phyloP scores from a whole-genome alignment of 1,139 yeast species.

The Petasospora rhodanensis region DNA sequence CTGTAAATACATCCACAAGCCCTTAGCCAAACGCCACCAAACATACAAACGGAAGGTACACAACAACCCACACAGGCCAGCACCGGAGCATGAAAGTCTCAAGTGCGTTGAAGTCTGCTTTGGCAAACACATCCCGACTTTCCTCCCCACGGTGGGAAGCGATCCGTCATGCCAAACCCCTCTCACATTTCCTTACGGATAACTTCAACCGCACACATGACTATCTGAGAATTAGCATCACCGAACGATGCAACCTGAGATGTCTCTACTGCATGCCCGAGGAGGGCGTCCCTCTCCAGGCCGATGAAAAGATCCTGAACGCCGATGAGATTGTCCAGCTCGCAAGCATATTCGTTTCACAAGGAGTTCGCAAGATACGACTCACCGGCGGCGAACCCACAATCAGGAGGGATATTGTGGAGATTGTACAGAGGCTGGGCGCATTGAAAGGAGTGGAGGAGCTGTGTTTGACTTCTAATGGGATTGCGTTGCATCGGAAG shows the following conservation, averaged over 20 bases:
- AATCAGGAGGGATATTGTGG: slow-evolving; percentile 43
- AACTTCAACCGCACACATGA: slow-evolving; percentile 40
- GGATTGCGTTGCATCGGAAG: slow-evolving; percentile 43
- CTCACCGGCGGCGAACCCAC: slow-evolving; percentile 55
- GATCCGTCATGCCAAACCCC: slow-evolving; percentile 29
- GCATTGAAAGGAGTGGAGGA: slow-evolving; percentile 37
- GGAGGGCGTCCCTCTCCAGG: slow-evolving; percentile 44
- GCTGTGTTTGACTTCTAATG: slow-evolving; percentile 46
- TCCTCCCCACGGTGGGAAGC: slow-evolving; percentile 21
- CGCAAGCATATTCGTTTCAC: slow-evolving; percentile 38
- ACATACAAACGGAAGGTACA: too few species aligned
- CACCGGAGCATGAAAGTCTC: too few species aligned
- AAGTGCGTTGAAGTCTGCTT: too few species aligned
- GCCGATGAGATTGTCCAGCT: slow-evolving; percentile 39
- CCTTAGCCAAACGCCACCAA: too few species aligned
- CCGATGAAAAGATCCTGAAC: slow-evolving; percentile 34
- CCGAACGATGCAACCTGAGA: slow-evolving; percentile 46
- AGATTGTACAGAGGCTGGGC: slow-evolving; percentile 35
- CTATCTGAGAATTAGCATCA: slow-evolving; percentile 43
- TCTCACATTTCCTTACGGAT: slow-evolving; percentile 41
- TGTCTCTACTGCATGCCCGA: slow-evolving; percentile 55
- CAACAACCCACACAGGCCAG: too few species aligned
- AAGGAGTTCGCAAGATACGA: slow-evolving; percentile 45
- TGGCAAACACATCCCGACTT: too few species aligned
- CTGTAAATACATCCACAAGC: too few species aligned